Conservation (phyloP, 257 asterid genomes). For the Solanum stenotomum region DNA sequence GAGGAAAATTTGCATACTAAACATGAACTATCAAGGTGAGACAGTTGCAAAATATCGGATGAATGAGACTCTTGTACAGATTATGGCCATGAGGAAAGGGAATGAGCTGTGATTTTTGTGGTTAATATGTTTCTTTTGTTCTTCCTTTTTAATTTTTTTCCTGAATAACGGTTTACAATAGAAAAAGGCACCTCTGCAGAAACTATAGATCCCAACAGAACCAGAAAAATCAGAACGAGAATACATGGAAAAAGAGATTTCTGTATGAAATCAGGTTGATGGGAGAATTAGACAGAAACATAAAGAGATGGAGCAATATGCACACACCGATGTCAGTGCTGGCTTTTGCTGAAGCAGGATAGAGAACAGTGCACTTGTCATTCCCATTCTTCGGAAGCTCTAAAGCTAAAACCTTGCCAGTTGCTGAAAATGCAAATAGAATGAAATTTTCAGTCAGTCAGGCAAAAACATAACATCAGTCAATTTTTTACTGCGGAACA, state of each 20-base stretch:
- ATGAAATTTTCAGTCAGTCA: not conserved
- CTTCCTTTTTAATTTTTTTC: not conserved
- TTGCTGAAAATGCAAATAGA: slow-evolving; percentile 46
- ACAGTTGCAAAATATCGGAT: not conserved
- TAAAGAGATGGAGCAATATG: not conserved
- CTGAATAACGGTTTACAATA: not conserved
- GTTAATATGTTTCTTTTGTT: not conserved
- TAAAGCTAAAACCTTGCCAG: slow-evolving; percentile 78
- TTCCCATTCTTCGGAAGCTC: slow-evolving; percentile 69
- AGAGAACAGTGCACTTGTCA: slow-evolving; percentile 56
- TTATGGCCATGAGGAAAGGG: not conserved
- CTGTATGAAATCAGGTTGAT: not conserved
- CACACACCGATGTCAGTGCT: slow-evolving; percentile 70
- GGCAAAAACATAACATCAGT: not conserved
- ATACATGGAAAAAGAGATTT: not conserved
- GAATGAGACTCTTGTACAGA: not conserved
- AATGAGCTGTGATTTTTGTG: not conserved
- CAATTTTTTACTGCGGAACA: not conserved
- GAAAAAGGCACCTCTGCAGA: not conserved
- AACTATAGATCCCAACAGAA: not conserved
- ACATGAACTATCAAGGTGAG: not conserved
- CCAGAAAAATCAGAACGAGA: not conserved
- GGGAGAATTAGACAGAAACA: not conserved
- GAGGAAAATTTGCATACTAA: not conserved
- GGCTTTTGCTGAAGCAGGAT: slow-evolving; percentile 99